phyloP scores from a whole-genome alignment of 495 filamentous ascomycete genomes.

The Neurospora intermedia region DNA sequence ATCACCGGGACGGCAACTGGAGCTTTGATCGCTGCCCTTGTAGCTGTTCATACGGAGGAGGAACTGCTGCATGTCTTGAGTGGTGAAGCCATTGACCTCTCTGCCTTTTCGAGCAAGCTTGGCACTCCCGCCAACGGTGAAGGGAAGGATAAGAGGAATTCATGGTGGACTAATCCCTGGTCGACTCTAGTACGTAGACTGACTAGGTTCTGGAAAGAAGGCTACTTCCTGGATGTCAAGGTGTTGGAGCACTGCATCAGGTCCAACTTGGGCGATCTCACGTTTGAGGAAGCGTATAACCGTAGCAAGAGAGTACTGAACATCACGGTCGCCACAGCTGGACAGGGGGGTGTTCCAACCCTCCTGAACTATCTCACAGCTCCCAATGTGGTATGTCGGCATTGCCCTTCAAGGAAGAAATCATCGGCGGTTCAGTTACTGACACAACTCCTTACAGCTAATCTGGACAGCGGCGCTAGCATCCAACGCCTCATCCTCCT shows the following conservation, averaged over 20 bases:
- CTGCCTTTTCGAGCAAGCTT: conserved; percentile 53
- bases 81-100: conserved; percentile 72
- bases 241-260: conserved; percentile 79
- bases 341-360: conserved; percentile 67
- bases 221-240: conserved; percentile 73
- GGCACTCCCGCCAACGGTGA: conserved; percentile 8
- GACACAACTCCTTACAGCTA: conserved; percentile 34
- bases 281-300: conserved; percentile 88
- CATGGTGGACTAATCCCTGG: conserved; percentile 31
- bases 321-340: conserved; percentile 74
- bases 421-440: not conserved
- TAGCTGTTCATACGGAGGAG: conserved; percentile 80
- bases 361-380: conserved; percentile 89
- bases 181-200: conserved; percentile 51
- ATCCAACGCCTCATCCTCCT: conserved; percentile 68
- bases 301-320: conserved; percentile 81
- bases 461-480: conserved; percentile 92
- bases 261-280: conserved; percentile 78
- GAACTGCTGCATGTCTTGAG: conserved; percentile 68
- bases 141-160: conserved; percentile 5
- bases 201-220: conserved; percentile 55
- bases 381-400: conserved; percentile 71
- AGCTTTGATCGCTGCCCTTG: conserved; percentile 80
- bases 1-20: conserved; percentile 88
- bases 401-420: not conserved